Base-by-base conservation (phyloP, 2,329 filamentous ascomycete species). In the Paecilomyces formosus region DNA sequence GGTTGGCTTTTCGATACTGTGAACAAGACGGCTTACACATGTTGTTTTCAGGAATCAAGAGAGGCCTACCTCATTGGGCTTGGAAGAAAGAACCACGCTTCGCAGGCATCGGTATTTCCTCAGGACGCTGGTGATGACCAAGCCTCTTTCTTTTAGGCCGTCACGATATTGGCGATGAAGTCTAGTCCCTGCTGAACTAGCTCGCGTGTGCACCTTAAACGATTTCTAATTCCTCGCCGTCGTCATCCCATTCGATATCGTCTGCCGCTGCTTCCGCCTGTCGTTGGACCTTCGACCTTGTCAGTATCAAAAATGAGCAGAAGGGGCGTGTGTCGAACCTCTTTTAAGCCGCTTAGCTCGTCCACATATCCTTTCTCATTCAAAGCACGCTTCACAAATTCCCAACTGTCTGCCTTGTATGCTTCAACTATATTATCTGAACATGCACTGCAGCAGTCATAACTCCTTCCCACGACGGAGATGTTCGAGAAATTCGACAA, bases 11-110 rank as follows among this genome's bases (percentile, higher is more conserved):
- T 30, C 15, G 21, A n/a, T 15, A 45, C 31, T 31, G 15, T 58
- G 9, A 15, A 45, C 13, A 45, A 18, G n/a, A n/a, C 13, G 18
- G 7, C 39, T 45, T 45, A 45, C 39, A 18, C 15, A 45, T 18
- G 18, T 9, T 6, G 39, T 45, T 45, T 9, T 18, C 64, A 92
- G 89, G 88, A 90, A 78, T 92, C 89, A 0, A 90, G 85, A 71
- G 94, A 97, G 73, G 82, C 87, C 2, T 97, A 88, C 68, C 95
- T 97, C 69, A 87, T 97, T 53, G 92, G 87, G 0, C 72, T 97
- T 59, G 79, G 82, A 60, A 84, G 91, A 62, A 93, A 88, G 70
- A 74, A 77, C 24, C 76, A 75, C 54, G 72, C 76, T 3, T 70
- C 72, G 30, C 75, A 73, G 65, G 75, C 80, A 54, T 75, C 77